Evolutionary conservation across 768 basidiomycete species (phyloP).

Genomic region (Agrocybe pediades): DNA sequence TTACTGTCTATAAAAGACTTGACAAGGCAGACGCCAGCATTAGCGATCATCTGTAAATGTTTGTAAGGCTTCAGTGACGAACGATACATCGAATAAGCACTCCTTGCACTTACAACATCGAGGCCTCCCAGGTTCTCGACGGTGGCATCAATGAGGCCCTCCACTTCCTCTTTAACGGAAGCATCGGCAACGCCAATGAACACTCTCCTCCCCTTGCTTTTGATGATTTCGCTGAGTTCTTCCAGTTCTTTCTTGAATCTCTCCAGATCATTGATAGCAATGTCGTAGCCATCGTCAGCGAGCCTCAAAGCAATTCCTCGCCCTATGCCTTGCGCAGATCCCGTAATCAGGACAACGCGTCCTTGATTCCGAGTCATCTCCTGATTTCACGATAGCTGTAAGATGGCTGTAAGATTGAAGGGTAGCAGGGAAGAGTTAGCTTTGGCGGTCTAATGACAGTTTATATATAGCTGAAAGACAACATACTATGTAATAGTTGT

Average conservation of each 20-base stretch:
- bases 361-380: too few relatives aligned
- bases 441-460: too few relatives aligned
- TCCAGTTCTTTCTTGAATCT: conserved; percentile 10
- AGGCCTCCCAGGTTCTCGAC: conserved; percentile 17
- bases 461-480: too few relatives aligned
- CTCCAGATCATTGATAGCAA: conserved; percentile 41
- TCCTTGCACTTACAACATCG: conserved; percentile 22
- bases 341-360: conserved; percentile 43
- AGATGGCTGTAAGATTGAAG: too few relatives aligned
- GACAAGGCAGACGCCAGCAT: conserved; percentile 33
- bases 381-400: too few relatives aligned
- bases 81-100: not conserved
- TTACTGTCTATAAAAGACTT: conserved; percentile 15
- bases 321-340: conserved; percentile 48
- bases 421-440: too few relatives aligned
- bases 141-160: conserved; percentile 13
- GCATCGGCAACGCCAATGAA: conserved; percentile 17
- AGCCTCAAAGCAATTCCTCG: conserved; percentile 46
- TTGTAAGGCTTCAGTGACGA: not conserved
- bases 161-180: conserved; percentile 17
- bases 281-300: conserved; percentile 44
- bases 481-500: too few relatives aligned
- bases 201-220: conserved; percentile 10
- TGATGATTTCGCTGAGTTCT: conserved; percentile 11
- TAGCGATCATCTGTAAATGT: conserved; percentile 38